phyloP scores from a whole-genome alignment of 768 basidiomycete genomes.

The Rhizopogon vesiculosus region DNA sequence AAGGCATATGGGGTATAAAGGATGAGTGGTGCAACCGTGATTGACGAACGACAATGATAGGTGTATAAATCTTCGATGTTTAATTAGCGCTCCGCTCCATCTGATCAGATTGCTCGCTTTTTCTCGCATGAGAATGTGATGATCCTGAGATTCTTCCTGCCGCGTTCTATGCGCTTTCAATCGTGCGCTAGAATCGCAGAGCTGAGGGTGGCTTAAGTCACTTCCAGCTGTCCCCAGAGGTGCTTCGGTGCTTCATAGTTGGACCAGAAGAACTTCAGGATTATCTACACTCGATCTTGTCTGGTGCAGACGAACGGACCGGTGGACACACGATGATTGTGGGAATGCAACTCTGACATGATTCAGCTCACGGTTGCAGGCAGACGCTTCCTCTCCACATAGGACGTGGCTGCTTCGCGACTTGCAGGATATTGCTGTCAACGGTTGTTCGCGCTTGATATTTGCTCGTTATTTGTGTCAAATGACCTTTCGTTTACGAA shows the following conservation, averaged over 20 bases:
- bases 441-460: not conserved
- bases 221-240: slow-evolving; percentile 20
- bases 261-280: slow-evolving; percentile 28
- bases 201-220: slow-evolving; percentile 27
- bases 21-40: not conserved
- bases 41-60: not conserved
- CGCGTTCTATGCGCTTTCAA: slow-evolving; percentile 35
- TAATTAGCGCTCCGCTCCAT: too few species aligned
- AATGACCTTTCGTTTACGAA: not conserved
- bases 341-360: not conserved
- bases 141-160: slow-evolving; percentile 34
- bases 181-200: slow-evolving; percentile 21
- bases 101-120: too few species aligned
- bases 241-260: slow-evolving; percentile 26
- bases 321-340: slow-evolving; percentile 1
- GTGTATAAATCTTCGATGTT: not conserved
- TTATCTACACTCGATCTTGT: slow-evolving; percentile 12
- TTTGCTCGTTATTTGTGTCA: not conserved
- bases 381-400: slow-evolving; percentile 7
- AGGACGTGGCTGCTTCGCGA: slow-evolving; percentile 19
- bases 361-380: slow-evolving; percentile 7
- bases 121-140: slow-evolving; percentile 24
- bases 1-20: not conserved
- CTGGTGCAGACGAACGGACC: not conserved
- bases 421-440: slow-evolving; percentile 8